phyloP scores from a whole-genome alignment of 2,329 filamentous ascomycete genomes.

The Cytospora paraplurivora region DNA sequence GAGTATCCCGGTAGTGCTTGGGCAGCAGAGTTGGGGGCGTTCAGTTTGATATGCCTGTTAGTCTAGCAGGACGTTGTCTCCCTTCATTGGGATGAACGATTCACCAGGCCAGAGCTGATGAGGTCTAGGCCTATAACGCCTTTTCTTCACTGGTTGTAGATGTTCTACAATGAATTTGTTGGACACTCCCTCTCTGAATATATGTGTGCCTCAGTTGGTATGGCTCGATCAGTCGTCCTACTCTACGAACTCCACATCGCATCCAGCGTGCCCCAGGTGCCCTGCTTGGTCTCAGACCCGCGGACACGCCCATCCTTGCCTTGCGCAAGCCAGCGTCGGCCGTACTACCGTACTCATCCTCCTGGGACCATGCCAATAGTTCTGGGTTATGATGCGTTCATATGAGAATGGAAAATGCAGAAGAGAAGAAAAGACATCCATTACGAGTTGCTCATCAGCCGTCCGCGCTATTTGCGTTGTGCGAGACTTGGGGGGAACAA shows the following conservation, averaged over 20 bases:
- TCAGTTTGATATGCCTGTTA: neutral
- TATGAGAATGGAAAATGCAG: no score
- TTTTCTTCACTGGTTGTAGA: neutral
- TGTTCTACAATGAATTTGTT: neutral
- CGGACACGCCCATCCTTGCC: neutral
- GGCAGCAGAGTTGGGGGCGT: no score
- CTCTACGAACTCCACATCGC: conserved; percentile 5
- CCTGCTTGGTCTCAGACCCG: neutral
- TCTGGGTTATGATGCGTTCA: neutral
- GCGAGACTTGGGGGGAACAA: no score
- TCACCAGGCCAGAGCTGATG: neutral
- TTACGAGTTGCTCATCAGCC: no score
- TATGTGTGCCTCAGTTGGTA: neutral
- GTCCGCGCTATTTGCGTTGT: no score
- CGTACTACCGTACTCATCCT: neutral
- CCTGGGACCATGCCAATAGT: neutral
- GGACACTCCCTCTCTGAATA: neutral
- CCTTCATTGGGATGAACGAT: no score
- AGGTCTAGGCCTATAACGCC: neutral
- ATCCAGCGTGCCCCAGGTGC: neutral
- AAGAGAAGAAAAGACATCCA: no score
- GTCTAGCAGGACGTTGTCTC: no score
- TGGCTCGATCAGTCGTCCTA: neutral
- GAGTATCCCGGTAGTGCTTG: no score
- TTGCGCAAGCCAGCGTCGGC: neutral